Conservation (phyloP, 176 grass and related monocot genomes). For the Pharus latifolius region DNA sequence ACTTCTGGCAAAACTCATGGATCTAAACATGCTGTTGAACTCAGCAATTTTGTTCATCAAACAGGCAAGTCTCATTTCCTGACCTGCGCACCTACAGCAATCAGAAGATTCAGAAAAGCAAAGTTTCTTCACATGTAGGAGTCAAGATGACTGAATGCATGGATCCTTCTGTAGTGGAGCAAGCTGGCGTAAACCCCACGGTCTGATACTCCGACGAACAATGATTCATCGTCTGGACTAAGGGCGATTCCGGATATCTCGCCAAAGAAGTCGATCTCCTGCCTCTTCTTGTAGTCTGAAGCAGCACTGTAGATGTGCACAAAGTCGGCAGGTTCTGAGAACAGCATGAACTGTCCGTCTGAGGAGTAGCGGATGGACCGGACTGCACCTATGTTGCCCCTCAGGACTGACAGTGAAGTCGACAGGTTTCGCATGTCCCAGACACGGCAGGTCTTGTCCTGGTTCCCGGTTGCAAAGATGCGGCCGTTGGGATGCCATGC, state of each 20-base stretch:
- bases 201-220: conserved; percentile 74
- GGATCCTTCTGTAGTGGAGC: conserved; percentile 50
- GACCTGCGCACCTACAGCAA: too few species aligned
- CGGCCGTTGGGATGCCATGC: conserved; percentile 57
- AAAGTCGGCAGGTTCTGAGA: conserved; percentile 75
- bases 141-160: conserved; percentile 36
- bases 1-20: too few species aligned
- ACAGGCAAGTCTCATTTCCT: too few species aligned
- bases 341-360: conserved; percentile 58
- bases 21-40: too few species aligned
- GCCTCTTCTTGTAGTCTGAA: conserved; percentile 41
- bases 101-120: background rate
- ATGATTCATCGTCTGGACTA: conserved; percentile 54
- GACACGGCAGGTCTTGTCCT: conserved; percentile 83
- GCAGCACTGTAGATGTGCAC: conserved; percentile 50
- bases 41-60: too few species aligned
- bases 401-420: conserved; percentile 44
- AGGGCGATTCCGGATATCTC: conserved; percentile 81
- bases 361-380: conserved; percentile 77
- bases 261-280: conserved; percentile 90
- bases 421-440: conserved; percentile 80
- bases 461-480: conserved; percentile 80
- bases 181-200: conserved; percentile 73
- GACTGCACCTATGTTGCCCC: conserved; percentile 77
- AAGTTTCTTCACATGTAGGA: conserved; percentile 21